A percentile compares a stretch with the other conserved stretches of the same genome.
phyloP scores from a whole-genome alignment of 2,329 filamentous ascomycete genomes.

The Colletotrichum cereale region DNA sequence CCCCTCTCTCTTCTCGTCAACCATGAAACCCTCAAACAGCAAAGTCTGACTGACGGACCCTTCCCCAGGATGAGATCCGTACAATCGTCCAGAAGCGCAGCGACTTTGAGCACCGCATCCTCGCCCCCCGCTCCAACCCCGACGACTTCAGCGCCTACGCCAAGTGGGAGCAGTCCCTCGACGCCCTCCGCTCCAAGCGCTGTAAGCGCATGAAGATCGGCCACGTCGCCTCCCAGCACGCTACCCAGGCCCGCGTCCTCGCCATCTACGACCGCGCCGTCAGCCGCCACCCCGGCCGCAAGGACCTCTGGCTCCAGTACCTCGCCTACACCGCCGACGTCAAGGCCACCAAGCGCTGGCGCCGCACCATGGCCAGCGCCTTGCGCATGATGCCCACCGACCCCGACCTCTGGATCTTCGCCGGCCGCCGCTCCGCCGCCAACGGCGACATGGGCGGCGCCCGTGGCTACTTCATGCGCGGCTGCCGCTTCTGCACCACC shows the following conservation, averaged over 20 bases:
- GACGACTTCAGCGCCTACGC: conserved; percentile 88
- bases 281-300: conserved; percentile 83
- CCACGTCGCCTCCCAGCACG: conserved; percentile 71
- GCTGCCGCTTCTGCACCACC: conserved; percentile 87
- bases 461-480: conserved; percentile 87
- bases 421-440: conserved; percentile 80
- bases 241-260: conserved; percentile 86
- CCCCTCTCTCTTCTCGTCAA: conserved; percentile 7
- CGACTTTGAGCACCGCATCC: conserved; percentile 91
- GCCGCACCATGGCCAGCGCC: conserved; percentile 73
- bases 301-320: conserved; percentile 90
- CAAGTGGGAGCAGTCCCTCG: conserved; percentile 76
- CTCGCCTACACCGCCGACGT: conserved; percentile 82
- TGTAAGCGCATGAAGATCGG: conserved; percentile 85
- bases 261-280: conserved; percentile 90
- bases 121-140: conserved; percentile 81
- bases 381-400: conserved; percentile 89
- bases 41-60: conserved; percentile 24
- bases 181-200: conserved; percentile 84
- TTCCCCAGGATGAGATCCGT: conserved; percentile 82
- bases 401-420: conserved; percentile 87
- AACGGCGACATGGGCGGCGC: conserved; percentile 91
- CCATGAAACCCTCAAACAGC: neutral
- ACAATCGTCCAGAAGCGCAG: conserved; percentile 91
- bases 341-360: conserved; percentile 75